A percentile compares a stretch with the other conserved stretches of the same genome.
These are phyloP conservation scores for Phytopythium chamaehyphon DNA, from an alignment of 352 stramenopile species.

Conservation along the genomic window DNA sequence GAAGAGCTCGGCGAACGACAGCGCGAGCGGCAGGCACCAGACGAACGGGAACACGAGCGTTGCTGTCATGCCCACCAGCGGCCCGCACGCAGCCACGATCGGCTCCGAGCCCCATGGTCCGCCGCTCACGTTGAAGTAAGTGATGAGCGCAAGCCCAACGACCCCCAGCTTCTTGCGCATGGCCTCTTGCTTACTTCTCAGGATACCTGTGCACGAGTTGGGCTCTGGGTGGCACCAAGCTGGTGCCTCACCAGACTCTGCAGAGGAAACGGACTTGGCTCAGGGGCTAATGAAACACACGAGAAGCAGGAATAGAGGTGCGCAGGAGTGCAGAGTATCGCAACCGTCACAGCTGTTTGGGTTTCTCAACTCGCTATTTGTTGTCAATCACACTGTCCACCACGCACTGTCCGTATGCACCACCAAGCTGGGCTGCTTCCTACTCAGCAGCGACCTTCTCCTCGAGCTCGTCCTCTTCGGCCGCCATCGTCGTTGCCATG, in stretches of 20 bases:
- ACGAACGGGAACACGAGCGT: conserved; percentile 68
- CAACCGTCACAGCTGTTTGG: too few species aligned
- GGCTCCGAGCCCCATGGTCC: conserved; percentile 67
- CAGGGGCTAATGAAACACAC: too few species aligned
- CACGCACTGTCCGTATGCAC: neutral
- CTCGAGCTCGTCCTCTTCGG: conserved; percentile 6
- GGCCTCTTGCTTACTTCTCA: neutral
- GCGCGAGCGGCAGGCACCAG: conserved; percentile 64
- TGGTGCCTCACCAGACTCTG: too few species aligned
- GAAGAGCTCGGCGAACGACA: conserved; percentile 76
- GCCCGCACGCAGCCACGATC: conserved; percentile 53
- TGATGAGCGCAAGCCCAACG: conserved; percentile 68
- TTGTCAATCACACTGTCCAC: neutral
- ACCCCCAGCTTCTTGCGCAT: conserved; percentile 43
- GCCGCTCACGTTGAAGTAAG: conserved; percentile 76
- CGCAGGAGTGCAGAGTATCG: too few species aligned
- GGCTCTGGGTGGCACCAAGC: too few species aligned
- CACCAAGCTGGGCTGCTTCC: neutral
- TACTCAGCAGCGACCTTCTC: conserved; percentile 5
- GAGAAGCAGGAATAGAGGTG: too few species aligned
- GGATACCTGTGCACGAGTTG: too few species aligned
- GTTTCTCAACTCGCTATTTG: too few species aligned
- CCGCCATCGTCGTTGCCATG: conserved; percentile 6
- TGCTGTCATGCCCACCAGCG: conserved; percentile 58
- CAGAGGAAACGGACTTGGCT: too few species aligned